Conservation (phyloP, 345 rosid genomes). For the Brassica napus region Da-Ae NC_063452.1:4650001-4650500, state of each 20-base stretch:
- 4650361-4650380: conserved; percentile 25
- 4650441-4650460: conserved; percentile 66
- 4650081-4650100: too few relatives aligned
- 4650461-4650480: conserved; percentile 66
- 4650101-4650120: background rate
- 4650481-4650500: conserved; percentile 66
- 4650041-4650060: too few relatives aligned
- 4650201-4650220: conserved; percentile 47
- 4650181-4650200: conserved; percentile 31
- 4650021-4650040: too few relatives aligned
- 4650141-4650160: background rate
- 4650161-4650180: conserved; percentile 49
- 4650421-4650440: conserved; percentile 67
- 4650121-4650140: conserved; percentile 8
- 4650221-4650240: background rate
- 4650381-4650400: background rate
- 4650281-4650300: background rate
- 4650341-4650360: conserved; percentile 37
- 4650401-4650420: conserved; percentile 43
- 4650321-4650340: conserved; percentile 45
- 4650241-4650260: background rate
- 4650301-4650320: conserved; percentile 19
- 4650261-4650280: conserved; percentile 19
- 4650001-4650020: too few relatives aligned
- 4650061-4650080: too few relatives aligned